These are phyloP conservation scores for Penicillium frequentans DNA, from an alignment of 2,329 filamentous ascomycete species.

Conservation along the genomic window DNA sequence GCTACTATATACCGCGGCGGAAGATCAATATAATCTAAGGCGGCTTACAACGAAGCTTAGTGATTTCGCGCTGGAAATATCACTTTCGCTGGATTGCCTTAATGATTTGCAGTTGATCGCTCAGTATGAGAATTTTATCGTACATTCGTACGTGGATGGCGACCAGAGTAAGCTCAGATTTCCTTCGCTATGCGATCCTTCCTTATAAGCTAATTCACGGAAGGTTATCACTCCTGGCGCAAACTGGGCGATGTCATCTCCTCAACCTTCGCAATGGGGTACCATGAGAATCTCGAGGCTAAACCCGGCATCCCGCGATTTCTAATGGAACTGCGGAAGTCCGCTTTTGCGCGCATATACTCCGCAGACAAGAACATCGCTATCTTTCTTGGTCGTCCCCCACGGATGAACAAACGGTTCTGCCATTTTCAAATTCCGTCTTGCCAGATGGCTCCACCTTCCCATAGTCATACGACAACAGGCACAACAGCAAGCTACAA, in stretches of 20 bases:
- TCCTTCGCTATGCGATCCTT: background rate
- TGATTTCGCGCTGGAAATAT: constrained; percentile 40
- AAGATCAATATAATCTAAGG: constrained; percentile 26
- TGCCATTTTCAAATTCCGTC: constrained; percentile 39
- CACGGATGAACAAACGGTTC: constrained; percentile 43
- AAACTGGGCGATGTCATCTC: constrained; percentile 49
- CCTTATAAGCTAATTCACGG: background rate
- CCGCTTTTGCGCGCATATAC: constrained; percentile 44
- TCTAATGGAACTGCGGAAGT: constrained; percentile 40
- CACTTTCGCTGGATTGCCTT: constrained; percentile 33
- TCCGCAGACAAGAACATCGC: constrained; percentile 50
- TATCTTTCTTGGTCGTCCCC: constrained; percentile 50
- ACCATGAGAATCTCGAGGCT: constrained; percentile 43
- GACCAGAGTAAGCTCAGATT: constrained; percentile 42
- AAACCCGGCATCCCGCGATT: constrained; percentile 32
- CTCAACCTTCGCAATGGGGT: constrained; percentile 49
- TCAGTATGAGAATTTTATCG: constrained; percentile 51
- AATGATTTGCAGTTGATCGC: constrained; percentile 49
- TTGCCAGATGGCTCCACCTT: constrained; percentile 3
- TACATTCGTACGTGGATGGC: constrained; percentile 45
- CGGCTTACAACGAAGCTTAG: constrained; percentile 29
- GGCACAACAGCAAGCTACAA: background rate
- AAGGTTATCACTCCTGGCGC: constrained; percentile 49
- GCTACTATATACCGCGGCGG: constrained; percentile 27
- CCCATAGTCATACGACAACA: background rate